Percentiles rank a stretch among this genome's conserved stretches.
Conservation (phyloP, 495 filamentous ascomycete genomes). For the Podospora conica region DNA sequence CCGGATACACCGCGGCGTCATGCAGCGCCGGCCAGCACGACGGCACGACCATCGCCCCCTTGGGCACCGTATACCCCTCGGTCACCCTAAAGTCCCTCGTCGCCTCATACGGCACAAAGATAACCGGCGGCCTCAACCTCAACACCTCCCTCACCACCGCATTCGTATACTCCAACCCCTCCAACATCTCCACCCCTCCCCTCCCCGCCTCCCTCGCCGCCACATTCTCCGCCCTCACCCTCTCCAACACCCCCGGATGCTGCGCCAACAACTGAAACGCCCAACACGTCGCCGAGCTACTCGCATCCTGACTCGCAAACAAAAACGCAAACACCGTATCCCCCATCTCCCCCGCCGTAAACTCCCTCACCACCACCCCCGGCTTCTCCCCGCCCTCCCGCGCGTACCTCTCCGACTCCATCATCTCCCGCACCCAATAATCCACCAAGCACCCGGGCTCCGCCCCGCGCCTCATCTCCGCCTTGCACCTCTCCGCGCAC, state of each 20-base stretch:
- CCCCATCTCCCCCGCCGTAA: constrained; percentile 80
- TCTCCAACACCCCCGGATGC: constrained; percentile 76
- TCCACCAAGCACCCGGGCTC: constrained; percentile 83
- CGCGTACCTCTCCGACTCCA: constrained; percentile 70
- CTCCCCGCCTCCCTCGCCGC: constrained; percentile 68
- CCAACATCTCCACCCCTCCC: constrained; percentile 68
- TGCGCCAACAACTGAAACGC: constrained; percentile 87
- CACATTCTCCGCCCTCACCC: constrained; percentile 81
- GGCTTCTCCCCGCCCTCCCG: constrained; percentile 68
- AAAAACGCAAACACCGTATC: constrained; percentile 92
- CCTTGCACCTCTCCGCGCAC: constrained; percentile 80
- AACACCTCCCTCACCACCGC: constrained; percentile 87
- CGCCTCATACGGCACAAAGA: constrained; percentile 90
- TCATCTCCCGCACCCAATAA: constrained; percentile 76
- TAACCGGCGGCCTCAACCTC: constrained; percentile 85
- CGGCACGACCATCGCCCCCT: constrained; percentile 29
- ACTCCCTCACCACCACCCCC: constrained; percentile 67
- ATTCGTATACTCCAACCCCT: constrained; percentile 77
- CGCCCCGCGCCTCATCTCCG: constrained; percentile 79
- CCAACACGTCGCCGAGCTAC: constrained; percentile 82
- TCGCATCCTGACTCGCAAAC: constrained; percentile 92
- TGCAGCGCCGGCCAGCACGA: constrained; percentile 33
- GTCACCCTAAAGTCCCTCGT: constrained; percentile 91
- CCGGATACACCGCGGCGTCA: constrained; percentile 21
- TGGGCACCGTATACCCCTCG: constrained; percentile 61